Conservation (phyloP, 1,284 basidiomycete genomes). For the Malassezia slooffiae region DNA sequence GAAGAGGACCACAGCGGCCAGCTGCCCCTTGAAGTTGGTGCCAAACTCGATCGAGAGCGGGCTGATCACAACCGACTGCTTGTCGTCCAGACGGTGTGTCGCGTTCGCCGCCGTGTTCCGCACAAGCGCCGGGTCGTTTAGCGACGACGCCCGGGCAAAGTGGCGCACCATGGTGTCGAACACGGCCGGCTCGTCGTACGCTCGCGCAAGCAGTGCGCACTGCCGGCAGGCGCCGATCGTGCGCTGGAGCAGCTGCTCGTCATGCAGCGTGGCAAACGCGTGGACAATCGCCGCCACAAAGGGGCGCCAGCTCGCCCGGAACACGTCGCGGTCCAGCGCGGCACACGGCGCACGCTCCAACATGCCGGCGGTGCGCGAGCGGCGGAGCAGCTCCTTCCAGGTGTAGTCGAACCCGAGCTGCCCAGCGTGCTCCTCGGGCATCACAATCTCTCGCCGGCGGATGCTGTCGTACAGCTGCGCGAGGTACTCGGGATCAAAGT, state of each 20-base stretch:
- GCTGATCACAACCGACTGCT: conserved; percentile 67
- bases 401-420: conserved; percentile 96
- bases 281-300: conserved; percentile 58
- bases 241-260: conserved; percentile 89
- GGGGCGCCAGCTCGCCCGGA: conserved; percentile 79
- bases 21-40: conserved; percentile 84
- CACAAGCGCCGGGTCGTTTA: conserved; percentile 25
- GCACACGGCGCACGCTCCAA: conserved; percentile 68
- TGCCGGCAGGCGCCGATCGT: conserved; percentile 90
- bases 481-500: conserved; percentile 77
- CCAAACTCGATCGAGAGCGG: conserved; percentile 87
- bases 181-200: conserved; percentile 80
- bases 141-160: conserved; percentile 49
- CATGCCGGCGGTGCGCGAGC: conserved; percentile 69
- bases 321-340: conserved; percentile 81
- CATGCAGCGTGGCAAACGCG: conserved; percentile 80
- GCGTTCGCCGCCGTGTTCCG: conserved; percentile 17
- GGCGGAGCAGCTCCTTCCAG: conserved; percentile 85
- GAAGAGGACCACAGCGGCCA: conserved; percentile 93
- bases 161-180: conserved; percentile 93
- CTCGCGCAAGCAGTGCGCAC: conserved; percentile 82
- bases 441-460: conserved; percentile 83
- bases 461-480: conserved; percentile 87
- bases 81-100: neutral
- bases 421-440: conserved; percentile 95